Percentiles rank a stretch among this genome's conserved stretches.
phyloP scores from a whole-genome alignment of 2,329 filamentous ascomycete genomes.

The Cladophialophora bantiana region DNA sequence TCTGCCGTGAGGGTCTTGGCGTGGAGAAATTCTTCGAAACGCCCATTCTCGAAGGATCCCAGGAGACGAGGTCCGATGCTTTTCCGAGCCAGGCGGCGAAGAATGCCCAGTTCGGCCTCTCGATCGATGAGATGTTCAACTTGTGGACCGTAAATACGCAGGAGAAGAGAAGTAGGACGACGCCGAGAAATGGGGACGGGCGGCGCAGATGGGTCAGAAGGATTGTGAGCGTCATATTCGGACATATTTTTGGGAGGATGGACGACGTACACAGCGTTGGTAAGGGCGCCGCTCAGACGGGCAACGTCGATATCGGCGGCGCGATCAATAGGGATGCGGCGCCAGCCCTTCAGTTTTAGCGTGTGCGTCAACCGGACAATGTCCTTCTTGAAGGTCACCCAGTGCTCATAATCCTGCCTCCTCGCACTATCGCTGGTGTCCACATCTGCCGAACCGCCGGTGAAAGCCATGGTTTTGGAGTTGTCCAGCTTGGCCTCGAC shows the following conservation, averaged over 20 bases:
- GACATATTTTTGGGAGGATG: slow-evolving; percentile 74
- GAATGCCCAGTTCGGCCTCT: slow-evolving; percentile 84
- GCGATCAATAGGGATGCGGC: slow-evolving; percentile 69
- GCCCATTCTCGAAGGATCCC: slow-evolving; percentile 91
- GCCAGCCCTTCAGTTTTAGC: slow-evolving; percentile 88
- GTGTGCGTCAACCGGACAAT: slow-evolving; percentile 90
- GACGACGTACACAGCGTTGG: slow-evolving; percentile 96
- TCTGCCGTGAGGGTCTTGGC: slow-evolving; percentile 78
- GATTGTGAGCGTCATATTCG: slow-evolving; percentile 38
- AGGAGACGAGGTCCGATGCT: slow-evolving; percentile 90
- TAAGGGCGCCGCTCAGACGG: slow-evolving; percentile 80
- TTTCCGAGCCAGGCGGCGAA: slow-evolving; percentile 85
- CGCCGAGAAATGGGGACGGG: slow-evolving; percentile 23
- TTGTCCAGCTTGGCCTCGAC: slow-evolving; percentile 90
- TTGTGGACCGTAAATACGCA: slow-evolving; percentile 93
- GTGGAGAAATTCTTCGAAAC: slow-evolving; percentile 94
- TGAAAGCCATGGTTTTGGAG: slow-evolving; percentile 82
- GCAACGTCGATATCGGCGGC: slow-evolving; percentile 54
- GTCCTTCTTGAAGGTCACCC: slow-evolving; percentile 89
- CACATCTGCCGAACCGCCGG: slow-evolving; percentile 60
- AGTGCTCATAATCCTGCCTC: slow-evolving; percentile 75
- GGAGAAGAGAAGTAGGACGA: slow-evolving; percentile 72
- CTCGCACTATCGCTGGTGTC: slow-evolving; percentile 57
- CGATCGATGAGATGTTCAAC: slow-evolving; percentile 96
- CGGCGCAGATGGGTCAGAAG: slow-evolving; percentile 26